Base-by-base conservation (phyloP, 1,284 basidiomycete genomes). In the Trametes versicolor region DNA sequence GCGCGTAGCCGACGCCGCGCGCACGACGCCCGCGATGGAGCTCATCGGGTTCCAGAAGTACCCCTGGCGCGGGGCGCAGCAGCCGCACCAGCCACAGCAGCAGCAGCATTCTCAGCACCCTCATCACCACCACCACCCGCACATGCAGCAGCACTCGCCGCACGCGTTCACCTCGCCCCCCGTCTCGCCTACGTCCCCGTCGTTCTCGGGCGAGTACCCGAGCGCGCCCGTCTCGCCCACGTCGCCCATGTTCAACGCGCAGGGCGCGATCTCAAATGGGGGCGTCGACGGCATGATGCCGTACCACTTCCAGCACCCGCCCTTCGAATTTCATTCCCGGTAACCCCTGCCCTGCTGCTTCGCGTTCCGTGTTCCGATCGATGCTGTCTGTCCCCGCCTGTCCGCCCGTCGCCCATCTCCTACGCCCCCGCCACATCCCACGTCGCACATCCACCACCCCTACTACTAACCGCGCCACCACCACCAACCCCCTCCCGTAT, bases 11-110 rank as follows among this genome's bases (percentile, higher is more conserved):
- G 78, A 78, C 72, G 80, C 80, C 48, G 77, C 80, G 65, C 72
- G 75, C 64, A 77, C 57, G 23, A 61, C 81, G 75, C 87, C 90
- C n/a, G 82, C 84, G 39, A 88, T 85, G 63, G 82, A 87, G 70
- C 79, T 91, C 63, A 67, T 86, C 65, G 83, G 82, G 48, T 84
- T 85, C 73, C 85, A 85, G 76, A 84, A 81, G 77, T 83, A 82
- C 74, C 67, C 74, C 27, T 68, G 70, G 65, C 66, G 67, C 47
- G 60, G 60, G 47, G 60, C 79, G 66, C 67, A 70, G 64, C 71
- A 75, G 65, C 70, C 21, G 39, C 41, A 29, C 13, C 12, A 25
- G 25, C 59, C 48, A 32, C 12, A 25, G 25, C 59, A 54, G 43
- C 59, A 39, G 48, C 57, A 39, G 36, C 55, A 47, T 29, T 9